Base-by-base conservation (phyloP, 345 rosid genomes). In the Lagerstroemia speciosa region DNA sequence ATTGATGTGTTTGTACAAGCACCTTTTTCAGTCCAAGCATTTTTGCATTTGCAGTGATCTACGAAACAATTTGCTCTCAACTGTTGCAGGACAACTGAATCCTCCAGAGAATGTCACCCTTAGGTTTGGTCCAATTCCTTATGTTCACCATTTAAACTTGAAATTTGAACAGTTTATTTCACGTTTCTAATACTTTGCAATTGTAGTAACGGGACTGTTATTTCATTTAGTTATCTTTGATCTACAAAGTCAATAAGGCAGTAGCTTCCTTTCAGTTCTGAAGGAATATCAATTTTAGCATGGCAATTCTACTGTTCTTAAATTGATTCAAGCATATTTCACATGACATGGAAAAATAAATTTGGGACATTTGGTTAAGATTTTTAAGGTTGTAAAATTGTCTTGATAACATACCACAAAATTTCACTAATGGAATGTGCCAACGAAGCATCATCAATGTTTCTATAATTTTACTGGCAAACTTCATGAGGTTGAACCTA, bases 101-200 rank as follows among this genome's bases (percentile, higher is more conserved):
- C 95, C 77, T 69, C 92, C 97, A 16, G 75, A 45, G 63, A 90
- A 88, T 79, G 92, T 93, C 78, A 88, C 89, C 75, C 78, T 93
- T 74, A 87, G 97, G 98, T 93, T 81, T 62, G 67, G 72, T 52
- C 50, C 71, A 46, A 69, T 53, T 38, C 63, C 67, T 37, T 68
- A 43, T 45, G 27, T 67, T 17, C 16, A 27, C 30, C 26, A 29
- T n/a, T 67, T 0, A 26, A 30, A 12, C 41, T 45, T 65, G 22
- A 37, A 38, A 67, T 14, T 11, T 58, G 63, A 58, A 1, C 29
- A 58, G 30, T 58, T 12, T 8, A 58, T 27, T 58, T 58, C 29
- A 27, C 29, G 30, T 17, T 58, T 58, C 6, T 48, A 48, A n/a
- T 30, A 6, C 31, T 34, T 29, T 15, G 14, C 17, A 37, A 46